Conservation (phyloP, 352 stramenopile genomes). For the Pythium rishiriense region DNA sequence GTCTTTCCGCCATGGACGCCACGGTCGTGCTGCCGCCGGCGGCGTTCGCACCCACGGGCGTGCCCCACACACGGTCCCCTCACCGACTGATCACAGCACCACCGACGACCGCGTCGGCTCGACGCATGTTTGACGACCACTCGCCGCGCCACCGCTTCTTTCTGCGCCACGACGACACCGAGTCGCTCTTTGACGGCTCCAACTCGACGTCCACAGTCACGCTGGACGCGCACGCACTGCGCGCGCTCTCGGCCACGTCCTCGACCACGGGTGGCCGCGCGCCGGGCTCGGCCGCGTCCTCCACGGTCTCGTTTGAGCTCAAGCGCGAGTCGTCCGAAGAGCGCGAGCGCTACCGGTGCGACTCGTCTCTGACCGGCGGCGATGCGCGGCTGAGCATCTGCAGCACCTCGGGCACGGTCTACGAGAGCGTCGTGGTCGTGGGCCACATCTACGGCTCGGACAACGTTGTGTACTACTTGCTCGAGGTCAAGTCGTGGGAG, state of each 20-base stretch:
- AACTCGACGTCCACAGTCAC: background rate
- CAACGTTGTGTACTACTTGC: conserved; percentile 74
- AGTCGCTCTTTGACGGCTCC: conserved; percentile 1
- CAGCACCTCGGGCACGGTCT: conserved; percentile 66
- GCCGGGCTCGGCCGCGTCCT: conserved; percentile 9
- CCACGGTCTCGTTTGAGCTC: conserved; percentile 11
- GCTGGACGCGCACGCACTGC: conserved; percentile 3
- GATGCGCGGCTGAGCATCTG: conserved; percentile 57
- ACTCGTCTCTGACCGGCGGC: conserved; percentile 31
- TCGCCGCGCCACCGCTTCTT: background rate
- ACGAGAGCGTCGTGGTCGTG: conserved; percentile 75
- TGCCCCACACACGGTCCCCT: background rate
- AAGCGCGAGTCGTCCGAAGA: conserved; percentile 26
- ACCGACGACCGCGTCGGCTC: background rate
- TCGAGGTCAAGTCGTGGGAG: conserved; percentile 74
- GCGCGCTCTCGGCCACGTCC: conserved; percentile 3
- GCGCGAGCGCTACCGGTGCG: conserved; percentile 35
- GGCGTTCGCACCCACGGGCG: background rate
- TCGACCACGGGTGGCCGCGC: background rate
- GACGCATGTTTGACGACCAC: background rate
- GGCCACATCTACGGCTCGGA: conserved; percentile 60
- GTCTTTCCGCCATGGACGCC: conserved; percentile 2
- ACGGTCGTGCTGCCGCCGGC: conserved; percentile 3
- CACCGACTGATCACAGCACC: conserved; percentile 1
- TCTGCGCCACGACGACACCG: background rate